Percentiles rank a stretch among this genome's conserved stretches.
phyloP scores from a whole-genome alignment of 2,329 filamentous ascomycete genomes.

The Epichloe glyceriae region DNA sequence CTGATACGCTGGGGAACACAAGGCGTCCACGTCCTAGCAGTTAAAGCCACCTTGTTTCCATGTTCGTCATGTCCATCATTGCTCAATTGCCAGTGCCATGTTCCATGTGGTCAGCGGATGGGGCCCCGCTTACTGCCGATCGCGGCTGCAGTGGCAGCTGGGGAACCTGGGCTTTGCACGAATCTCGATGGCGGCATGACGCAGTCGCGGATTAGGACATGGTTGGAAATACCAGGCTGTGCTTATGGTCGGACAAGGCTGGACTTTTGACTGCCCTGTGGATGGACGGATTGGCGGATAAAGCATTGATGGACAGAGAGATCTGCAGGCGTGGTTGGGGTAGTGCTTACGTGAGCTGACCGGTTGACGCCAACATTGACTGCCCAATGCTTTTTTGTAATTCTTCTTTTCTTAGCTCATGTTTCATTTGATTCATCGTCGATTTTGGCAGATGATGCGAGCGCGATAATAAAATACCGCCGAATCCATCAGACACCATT shows the following conservation, averaged over 20 bases:
- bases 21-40: not conserved
- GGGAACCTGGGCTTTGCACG: not conserved
- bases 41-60: not conserved
- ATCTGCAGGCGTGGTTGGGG: too few relatives aligned
- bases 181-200: not conserved
- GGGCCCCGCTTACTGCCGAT: not conserved
- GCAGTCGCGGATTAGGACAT: not conserved
- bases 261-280: too few relatives aligned
- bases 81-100: not conserved
- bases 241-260: too few relatives aligned
- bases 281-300: too few relatives aligned
- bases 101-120: not conserved
- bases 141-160: not conserved
- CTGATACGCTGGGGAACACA: not conserved
- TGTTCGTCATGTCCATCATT: not conserved
- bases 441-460: not conserved
- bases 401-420: not conserved
- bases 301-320: too few relatives aligned
- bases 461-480: not conserved
- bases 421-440: not conserved
- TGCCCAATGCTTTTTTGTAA: not conserved
- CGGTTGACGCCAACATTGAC: not conserved
- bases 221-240: too few relatives aligned
- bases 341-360: not conserved
- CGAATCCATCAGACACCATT: not conserved